Conservation (phyloP, 2,329 filamentous ascomycete species). For the Colletotrichum gigasporum region DNA sequence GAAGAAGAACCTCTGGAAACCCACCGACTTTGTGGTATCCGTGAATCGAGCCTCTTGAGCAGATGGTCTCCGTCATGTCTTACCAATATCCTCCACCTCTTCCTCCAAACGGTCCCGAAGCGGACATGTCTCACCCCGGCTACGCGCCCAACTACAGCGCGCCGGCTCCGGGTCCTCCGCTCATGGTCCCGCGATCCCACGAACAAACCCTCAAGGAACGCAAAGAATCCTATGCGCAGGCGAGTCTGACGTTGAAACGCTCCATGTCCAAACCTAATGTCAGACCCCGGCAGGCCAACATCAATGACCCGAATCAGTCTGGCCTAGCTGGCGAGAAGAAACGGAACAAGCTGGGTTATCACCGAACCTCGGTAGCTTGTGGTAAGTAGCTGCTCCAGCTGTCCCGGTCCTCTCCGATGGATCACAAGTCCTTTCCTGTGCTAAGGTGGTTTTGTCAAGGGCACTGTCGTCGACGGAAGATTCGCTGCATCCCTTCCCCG, state of each 20-base stretch:
- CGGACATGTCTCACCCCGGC: conserved; percentile 50
- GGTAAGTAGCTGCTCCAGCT: conserved; percentile 68
- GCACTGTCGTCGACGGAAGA: conserved; percentile 92
- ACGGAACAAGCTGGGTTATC: conserved; percentile 94
- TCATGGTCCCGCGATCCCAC: conserved; percentile 12
- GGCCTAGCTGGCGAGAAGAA: conserved; percentile 60
- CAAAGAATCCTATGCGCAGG: conserved; percentile 48
- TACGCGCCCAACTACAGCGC: conserved; percentile 45
- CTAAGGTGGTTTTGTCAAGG: conserved; percentile 61
- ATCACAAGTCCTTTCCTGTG: neutral
- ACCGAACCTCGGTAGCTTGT: conserved; percentile 93
- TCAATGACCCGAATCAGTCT: conserved; percentile 44
- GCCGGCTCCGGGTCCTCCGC: conserved; percentile 37
- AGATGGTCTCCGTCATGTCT: conserved; percentile 56
- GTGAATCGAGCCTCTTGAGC: conserved; percentile 38
- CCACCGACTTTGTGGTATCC: conserved; percentile 40
- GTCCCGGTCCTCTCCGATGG: neutral
- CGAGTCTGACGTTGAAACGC: conserved; percentile 54
- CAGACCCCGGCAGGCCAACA: conserved; percentile 50
- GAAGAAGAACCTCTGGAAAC: conserved; percentile 43
- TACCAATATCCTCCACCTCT: conserved; percentile 58
- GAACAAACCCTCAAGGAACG: conserved; percentile 42
- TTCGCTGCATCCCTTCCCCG: conserved; percentile 83
- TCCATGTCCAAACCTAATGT: conserved; percentile 61
- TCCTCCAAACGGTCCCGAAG: conserved; percentile 50